Percentiles rank a stretch among this genome's conserved stretches.
Conservation (phyloP, 2,329 filamentous ascomycete genomes). For the Trichoderma arundinaceum region DNA sequence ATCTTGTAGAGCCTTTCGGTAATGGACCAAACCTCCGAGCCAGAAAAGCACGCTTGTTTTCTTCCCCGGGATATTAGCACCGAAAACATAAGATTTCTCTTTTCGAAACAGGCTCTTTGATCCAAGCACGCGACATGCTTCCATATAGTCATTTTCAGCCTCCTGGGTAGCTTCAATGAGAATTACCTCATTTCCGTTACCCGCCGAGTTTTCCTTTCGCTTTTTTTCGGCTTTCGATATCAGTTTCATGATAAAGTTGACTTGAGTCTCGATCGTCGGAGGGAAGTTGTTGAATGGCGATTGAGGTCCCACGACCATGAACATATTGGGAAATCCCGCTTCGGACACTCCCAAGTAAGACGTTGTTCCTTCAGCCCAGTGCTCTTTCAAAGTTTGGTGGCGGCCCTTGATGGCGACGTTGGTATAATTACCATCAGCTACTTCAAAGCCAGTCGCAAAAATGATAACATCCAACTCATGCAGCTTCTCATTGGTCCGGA, state of each 20-base stretch:
- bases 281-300: constrained; percentile 1
- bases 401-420: not conserved
- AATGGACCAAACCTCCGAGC: not conserved
- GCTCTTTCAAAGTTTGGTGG: not conserved
- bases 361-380: not conserved
- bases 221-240: not conserved
- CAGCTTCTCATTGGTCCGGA: not conserved
- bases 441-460: not conserved
- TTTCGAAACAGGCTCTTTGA: not conserved
- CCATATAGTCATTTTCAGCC: not conserved
- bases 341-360: not conserved
- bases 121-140: not conserved
- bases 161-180: not conserved
- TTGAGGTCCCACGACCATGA: not conserved
- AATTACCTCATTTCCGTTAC: not conserved
- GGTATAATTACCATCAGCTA: not conserved
- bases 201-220: not conserved
- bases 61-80: not conserved
- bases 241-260: not conserved
- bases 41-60: not conserved
- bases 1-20: not conserved
- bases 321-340: constrained; percentile 5
- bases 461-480: constrained; percentile 8
- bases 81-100: constrained; percentile 4
- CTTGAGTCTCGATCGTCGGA: not conserved